Evolutionary conservation across 78 protist species (phyloP).

Genomic region (Protostelium mycophagum): DNA sequence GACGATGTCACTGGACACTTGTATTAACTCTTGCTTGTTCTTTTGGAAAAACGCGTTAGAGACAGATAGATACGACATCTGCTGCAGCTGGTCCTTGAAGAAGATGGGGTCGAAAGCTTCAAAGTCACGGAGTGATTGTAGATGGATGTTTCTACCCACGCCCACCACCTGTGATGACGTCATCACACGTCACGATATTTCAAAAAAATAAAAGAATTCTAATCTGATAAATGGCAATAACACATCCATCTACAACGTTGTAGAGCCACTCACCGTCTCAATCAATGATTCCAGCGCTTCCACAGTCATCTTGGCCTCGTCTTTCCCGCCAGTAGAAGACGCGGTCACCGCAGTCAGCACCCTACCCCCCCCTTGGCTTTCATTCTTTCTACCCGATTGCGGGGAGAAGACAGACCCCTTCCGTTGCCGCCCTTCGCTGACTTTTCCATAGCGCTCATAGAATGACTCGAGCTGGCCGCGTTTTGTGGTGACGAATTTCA

Average conservation of each 20-base stretch:
- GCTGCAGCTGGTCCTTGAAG: not conserved
- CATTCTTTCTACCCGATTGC: not conserved
- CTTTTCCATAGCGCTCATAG: not conserved
- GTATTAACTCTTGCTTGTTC: not conserved
- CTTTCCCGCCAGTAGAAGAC: not conserved
- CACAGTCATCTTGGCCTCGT: not conserved
- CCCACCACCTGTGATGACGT: not conserved
- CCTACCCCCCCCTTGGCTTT: not conserved
- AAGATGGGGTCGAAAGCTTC: not conserved
- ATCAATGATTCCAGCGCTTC: not conserved
- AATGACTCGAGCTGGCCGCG: not conserved
- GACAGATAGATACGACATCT: not conserved
- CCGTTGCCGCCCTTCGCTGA: not conserved
- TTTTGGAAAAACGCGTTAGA: not conserved
- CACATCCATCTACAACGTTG: too few relatives aligned
- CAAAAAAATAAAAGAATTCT: too few relatives aligned
- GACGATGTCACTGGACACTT: not conserved
- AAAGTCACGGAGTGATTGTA: not conserved
- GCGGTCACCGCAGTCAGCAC: not conserved
- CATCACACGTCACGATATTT: not conserved
- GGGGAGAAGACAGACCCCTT: not conserved
- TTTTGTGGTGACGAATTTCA: not conserved
- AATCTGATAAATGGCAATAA: too few relatives aligned
- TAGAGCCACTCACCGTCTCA: not conserved
- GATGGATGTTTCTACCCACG: not conserved